phyloP scores from a whole-genome alignment of 352 stramenopile genomes.

The Thraustotheca clavata region DNA sequence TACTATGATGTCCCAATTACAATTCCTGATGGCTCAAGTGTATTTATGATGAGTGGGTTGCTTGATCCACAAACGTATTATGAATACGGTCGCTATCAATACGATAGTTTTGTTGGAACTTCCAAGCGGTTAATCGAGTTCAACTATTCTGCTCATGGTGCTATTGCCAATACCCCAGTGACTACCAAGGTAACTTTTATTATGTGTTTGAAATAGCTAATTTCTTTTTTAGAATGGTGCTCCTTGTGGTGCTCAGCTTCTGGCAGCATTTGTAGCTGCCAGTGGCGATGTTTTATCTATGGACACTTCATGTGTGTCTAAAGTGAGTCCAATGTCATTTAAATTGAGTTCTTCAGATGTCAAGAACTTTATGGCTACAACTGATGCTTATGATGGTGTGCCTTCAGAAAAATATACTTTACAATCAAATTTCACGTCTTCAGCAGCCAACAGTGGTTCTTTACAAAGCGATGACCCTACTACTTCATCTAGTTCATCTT shows the following conservation, averaged over 20 bases:
- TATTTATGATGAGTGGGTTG: slow-evolving; percentile 40
- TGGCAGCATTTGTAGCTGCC: slow-evolving; percentile 34
- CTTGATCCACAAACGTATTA: slow-evolving; percentile 42
- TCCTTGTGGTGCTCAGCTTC: slow-evolving; percentile 36
- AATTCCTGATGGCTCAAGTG: slow-evolving; percentile 32
- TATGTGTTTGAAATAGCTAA: no score
- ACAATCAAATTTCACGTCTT: not conserved
- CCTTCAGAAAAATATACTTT: not conserved
- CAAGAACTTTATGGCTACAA: slow-evolving; percentile 29
- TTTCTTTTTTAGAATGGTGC: slow-evolving; percentile 13
- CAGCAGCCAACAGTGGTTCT: not conserved
- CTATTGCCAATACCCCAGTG: slow-evolving; percentile 30
- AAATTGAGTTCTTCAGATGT: slow-evolving; percentile 9
- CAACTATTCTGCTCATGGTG: slow-evolving; percentile 31
- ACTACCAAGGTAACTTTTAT: slow-evolving; percentile 20
- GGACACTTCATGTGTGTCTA: slow-evolving; percentile 39
- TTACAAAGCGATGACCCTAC: not conserved
- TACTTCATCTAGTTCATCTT: not conserved
- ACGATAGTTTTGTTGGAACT: slow-evolving; percentile 26
- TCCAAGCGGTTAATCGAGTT: slow-evolving; percentile 44
- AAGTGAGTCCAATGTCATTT: slow-evolving; percentile 30
- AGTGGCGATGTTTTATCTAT: slow-evolving; percentile 29
- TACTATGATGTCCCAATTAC: slow-evolving; percentile 40
- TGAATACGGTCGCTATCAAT: slow-evolving; percentile 39
- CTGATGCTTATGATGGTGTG: slow-evolving; percentile 32